Percentiles rank a stretch among this genome's conserved stretches.
Evolutionary conservation across 139 green algal species (phyloP).

Genomic region (Chlorella sp.): DNA sequence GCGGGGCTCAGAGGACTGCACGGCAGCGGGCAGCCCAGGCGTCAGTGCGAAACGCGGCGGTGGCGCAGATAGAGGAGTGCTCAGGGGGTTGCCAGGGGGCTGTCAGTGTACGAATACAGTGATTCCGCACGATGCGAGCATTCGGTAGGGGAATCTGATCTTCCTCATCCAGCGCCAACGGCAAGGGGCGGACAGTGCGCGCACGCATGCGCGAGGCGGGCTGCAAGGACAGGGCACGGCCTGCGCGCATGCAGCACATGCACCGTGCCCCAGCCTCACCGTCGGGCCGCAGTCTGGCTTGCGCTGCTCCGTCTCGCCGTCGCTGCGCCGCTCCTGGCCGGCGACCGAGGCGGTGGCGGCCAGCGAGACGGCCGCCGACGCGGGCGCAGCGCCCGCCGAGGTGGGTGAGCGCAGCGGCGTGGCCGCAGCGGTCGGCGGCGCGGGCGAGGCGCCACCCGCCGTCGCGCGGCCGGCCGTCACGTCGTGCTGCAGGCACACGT

Average conservation of each 20-base stretch:
- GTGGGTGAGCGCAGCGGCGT: slow-evolving; percentile 7
- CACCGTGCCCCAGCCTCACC: neutral
- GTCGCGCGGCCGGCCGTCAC: neutral
- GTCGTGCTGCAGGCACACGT: neutral
- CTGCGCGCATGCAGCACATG: neutral
- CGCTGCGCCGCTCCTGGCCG: neutral
- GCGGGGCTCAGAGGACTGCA: too few species aligned
- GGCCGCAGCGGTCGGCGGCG: neutral
- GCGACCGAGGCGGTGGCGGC: neutral
- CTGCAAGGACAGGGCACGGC: neutral
- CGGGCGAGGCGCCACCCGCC: neutral
- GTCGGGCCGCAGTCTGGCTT: neutral
- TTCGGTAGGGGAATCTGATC: too few species aligned
- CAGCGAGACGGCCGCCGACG: neutral
- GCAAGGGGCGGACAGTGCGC: neutral
- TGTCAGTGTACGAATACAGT: slow-evolving; percentile 57
- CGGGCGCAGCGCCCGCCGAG: neutral
- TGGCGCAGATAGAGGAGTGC: too few species aligned
- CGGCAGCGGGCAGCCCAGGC: too few species aligned
- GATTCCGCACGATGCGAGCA: too few species aligned
- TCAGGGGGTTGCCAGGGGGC: too few species aligned
- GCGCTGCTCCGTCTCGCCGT: neutral
- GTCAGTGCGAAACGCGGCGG: too few species aligned
- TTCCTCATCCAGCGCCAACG: neutral
- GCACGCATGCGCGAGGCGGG: neutral